Conservation (phyloP, 2,329 filamentous ascomycete species). For the Phialocephala sp. region DNA sequence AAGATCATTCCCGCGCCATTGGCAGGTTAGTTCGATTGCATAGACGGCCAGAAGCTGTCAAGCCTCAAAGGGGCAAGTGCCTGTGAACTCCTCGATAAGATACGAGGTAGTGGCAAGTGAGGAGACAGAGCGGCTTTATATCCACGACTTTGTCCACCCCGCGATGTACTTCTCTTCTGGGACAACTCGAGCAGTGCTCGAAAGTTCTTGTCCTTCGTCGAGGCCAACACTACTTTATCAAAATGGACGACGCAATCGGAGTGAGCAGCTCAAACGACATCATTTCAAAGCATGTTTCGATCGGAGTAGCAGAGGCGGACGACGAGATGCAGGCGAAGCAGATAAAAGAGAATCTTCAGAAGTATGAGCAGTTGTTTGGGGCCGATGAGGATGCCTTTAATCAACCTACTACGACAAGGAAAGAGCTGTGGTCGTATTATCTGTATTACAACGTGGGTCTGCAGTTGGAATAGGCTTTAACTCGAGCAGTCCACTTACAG, state of each 20-base stretch:
- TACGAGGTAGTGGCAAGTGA: conserved; percentile 3
- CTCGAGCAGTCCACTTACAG: neutral
- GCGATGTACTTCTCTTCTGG: conserved; percentile 10
- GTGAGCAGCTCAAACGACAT: conserved; percentile 19
- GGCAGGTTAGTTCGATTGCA: neutral
- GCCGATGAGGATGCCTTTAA: conserved; percentile 45
- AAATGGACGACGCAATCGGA: conserved; percentile 22
- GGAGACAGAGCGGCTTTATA: conserved; percentile 11
- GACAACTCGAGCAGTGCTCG: conserved; percentile 5
- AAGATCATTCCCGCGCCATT: conserved; percentile 13
- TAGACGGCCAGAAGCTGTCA: neutral
- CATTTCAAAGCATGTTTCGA: conserved; percentile 14
- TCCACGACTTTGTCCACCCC: neutral
- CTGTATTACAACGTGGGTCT: conserved; percentile 48
- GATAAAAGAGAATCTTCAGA: conserved; percentile 34
- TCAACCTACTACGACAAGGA: conserved; percentile 48
- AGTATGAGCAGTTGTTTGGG: conserved; percentile 46
- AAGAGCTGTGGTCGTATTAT: conserved; percentile 51
- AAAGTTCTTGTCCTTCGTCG: neutral
- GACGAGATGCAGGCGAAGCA: conserved; percentile 27
- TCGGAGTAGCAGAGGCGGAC: neutral
- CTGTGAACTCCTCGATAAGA: conserved; percentile 16
- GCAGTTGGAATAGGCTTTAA: neutral
- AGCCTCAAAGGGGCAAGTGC: conserved; percentile 13
- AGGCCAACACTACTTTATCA: neutral